Conservation (phyloP, 306 rosid genomes). For the Aeschynomene evenia region DNA sequence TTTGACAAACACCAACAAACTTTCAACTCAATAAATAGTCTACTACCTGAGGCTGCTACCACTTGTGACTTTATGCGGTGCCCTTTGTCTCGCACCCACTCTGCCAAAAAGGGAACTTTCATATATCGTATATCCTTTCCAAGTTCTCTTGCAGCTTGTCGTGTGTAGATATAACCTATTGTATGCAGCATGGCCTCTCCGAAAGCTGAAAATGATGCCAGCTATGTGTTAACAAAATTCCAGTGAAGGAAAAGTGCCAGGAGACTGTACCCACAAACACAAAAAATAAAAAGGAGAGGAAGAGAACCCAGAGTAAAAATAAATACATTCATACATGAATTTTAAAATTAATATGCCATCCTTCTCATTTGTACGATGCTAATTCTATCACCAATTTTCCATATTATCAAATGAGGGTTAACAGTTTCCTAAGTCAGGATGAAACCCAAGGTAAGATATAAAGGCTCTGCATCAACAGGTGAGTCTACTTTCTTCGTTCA, state of each 20-base stretch:
- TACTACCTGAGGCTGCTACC: constrained; percentile 90
- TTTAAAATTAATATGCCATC: background rate
- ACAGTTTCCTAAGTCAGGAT: background rate
- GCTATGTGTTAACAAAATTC: constrained; percentile 13
- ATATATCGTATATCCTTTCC: constrained; percentile 75
- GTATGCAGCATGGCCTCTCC: constrained; percentile 99
- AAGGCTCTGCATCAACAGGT: background rate
- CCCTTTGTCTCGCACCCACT: constrained; percentile 96
- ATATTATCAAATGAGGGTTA: background rate
- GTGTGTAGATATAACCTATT: constrained; percentile 89
- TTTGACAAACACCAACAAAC: background rate
- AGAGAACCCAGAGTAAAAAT: background rate
- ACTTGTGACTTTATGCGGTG: constrained; percentile 95
- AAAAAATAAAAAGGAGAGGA: background rate
- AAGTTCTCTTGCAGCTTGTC: constrained; percentile 78
- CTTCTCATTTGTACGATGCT: background rate
- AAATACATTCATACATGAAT: background rate
- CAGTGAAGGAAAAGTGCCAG: constrained; percentile 10
- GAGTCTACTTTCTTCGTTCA: background rate
- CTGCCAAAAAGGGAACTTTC: constrained; percentile 95
- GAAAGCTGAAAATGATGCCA: constrained; percentile 59
- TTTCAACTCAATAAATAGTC: constrained; percentile 31
- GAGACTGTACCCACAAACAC: background rate
- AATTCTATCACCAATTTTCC: background rate
- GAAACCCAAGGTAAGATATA: background rate